Evolutionary conservation across 306 rosid genomes (phyloP).

Genomic region (Fagus crenata): DNA sequence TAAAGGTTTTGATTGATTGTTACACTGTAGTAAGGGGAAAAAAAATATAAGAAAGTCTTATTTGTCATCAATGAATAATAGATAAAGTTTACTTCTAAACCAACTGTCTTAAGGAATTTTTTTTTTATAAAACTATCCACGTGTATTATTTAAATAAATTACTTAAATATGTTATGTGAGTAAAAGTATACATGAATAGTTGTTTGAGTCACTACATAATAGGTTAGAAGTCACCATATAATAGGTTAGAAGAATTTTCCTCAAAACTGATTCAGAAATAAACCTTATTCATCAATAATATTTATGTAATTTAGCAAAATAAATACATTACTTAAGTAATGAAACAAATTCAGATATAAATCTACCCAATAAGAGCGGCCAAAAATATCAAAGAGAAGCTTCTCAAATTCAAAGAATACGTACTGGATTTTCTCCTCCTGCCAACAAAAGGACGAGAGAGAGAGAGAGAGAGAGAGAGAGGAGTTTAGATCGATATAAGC

Average conservation of each 20-base stretch:
- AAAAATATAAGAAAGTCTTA: background rate
- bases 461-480: background rate
- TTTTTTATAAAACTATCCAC: no score
- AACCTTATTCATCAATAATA: no score
- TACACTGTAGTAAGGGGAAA: slow-evolving; percentile 26
- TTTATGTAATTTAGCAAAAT: background rate
- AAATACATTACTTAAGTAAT: background rate
- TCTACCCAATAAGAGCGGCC: slow-evolving; percentile 51
- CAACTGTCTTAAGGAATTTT: no score
- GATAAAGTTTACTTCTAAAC: no score
- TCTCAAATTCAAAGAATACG: slow-evolving; percentile 35
- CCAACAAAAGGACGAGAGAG: background rate
- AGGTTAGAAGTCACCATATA: no score
- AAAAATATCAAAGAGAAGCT: slow-evolving; percentile 51
- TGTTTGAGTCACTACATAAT: no score
- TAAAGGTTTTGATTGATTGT: slow-evolving; percentile 42
- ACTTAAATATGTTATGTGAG: no score
- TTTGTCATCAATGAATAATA: background rate
- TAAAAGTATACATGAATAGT: no score
- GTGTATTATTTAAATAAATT: no score
- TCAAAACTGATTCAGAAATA: no score
- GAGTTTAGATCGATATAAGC: background rate
- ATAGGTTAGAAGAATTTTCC: no score
- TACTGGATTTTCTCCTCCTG: slow-evolving; percentile 46
- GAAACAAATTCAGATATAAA: slow-evolving; percentile 4